Evolutionary conservation across 768 basidiomycete genomes (phyloP).

Genomic region (Mycena haematopus): DNA sequence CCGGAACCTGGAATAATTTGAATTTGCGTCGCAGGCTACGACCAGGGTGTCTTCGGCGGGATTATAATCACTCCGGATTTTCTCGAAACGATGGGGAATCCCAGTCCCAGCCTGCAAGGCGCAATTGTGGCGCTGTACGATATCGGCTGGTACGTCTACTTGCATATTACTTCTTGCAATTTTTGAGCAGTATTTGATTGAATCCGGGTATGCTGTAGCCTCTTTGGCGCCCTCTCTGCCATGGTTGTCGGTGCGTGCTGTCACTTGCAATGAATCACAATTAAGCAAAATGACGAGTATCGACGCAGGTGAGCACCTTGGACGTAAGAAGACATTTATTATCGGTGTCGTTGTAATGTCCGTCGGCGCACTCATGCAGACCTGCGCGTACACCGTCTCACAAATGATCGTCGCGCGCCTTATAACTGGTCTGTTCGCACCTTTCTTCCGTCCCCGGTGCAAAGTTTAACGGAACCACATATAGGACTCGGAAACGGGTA

Average conservation of each 20-base stretch:
- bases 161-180: no score
- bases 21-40: slow-evolving; percentile 44
- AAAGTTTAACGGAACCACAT: background rate
- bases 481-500: slow-evolving; percentile 55
- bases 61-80: slow-evolving; percentile 57
- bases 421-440: slow-evolving; percentile 46
- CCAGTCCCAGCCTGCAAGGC: slow-evolving; percentile 50
- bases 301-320: slow-evolving; percentile 44
- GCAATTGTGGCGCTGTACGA: slow-evolving; percentile 59
- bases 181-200: no score
- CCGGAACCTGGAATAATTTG: no score
- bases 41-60: slow-evolving; percentile 60
- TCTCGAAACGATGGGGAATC: slow-evolving; percentile 54
- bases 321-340: slow-evolving; percentile 55
- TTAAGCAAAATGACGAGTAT: background rate
- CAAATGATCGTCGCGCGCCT: slow-evolving; percentile 58
- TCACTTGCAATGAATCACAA: background rate
- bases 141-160: slow-evolving; percentile 47
- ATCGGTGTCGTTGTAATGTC: slow-evolving; percentile 59
- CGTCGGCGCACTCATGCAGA: slow-evolving; percentile 57
- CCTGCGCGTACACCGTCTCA: slow-evolving; percentile 49
- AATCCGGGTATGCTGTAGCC: slow-evolving; percentile 34
- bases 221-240: slow-evolving; percentile 53
- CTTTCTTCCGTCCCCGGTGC: background rate
- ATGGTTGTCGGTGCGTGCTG: slow-evolving; percentile 43